Percentiles rank a stretch among this genome's conserved stretches.
Conservation (phyloP, 1,139 yeast genomes). For the Debaryomycetaceae sp. region DNA sequence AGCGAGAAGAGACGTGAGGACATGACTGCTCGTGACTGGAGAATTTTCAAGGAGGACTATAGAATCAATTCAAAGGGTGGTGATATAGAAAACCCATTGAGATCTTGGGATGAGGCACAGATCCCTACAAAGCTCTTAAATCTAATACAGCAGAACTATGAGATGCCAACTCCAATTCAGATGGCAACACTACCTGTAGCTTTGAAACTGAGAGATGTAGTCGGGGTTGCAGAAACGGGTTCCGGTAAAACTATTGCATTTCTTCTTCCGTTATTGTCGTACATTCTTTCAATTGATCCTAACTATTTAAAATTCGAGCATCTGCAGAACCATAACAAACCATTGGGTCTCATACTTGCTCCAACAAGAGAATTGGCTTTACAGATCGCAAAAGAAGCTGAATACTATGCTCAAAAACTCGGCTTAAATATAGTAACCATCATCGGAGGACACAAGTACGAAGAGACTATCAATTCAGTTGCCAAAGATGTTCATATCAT, state of each 20-base stretch:
- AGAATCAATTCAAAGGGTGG: constrained; percentile 61
- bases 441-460: constrained; percentile 88
- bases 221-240: constrained; percentile 96
- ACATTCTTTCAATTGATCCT: constrained; percentile 40
- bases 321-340: constrained; percentile 28
- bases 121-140: constrained; percentile 44
- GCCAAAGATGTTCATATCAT: constrained; percentile 72
- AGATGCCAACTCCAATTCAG: constrained; percentile 84
- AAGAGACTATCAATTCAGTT: constrained; percentile 62
- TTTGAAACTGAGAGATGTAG: constrained; percentile 55
- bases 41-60: constrained; percentile 78
- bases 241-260: constrained; percentile 92
- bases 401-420: constrained; percentile 40
- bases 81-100: constrained; percentile 53
- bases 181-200: constrained; percentile 83
- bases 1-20: constrained; percentile 53
- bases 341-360: constrained; percentile 68
- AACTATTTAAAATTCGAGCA: constrained; percentile 37
- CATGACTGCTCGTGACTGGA: constrained; percentile 87
- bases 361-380: constrained; percentile 94
- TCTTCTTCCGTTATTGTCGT: constrained; percentile 66
- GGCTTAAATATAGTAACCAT: constrained; percentile 59
- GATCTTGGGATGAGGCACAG: constrained; percentile 67
- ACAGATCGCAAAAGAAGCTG: constrained; percentile 70
- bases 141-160: constrained; percentile 38